Evolutionary conservation across 257 asterid species (phyloP).

Genomic region (Handroanthus guayacan): DNA sequence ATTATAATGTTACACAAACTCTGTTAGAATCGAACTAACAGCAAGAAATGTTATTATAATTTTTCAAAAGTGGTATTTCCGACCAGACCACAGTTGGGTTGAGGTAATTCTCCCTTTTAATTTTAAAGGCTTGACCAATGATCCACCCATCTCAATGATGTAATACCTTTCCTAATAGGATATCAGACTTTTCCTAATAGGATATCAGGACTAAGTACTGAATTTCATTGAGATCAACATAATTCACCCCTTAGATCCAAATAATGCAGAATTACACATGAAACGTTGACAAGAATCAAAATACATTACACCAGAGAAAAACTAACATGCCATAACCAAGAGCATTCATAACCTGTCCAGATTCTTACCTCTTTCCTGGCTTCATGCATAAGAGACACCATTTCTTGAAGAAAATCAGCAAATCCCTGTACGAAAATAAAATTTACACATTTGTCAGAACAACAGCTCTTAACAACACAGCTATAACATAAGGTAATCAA

Average conservation of each 20-base stretch:
- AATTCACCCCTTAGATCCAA: neutral
- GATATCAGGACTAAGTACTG: neutral
- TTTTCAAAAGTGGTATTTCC: no score
- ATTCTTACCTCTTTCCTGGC: slow-evolving; percentile 66
- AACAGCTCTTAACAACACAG: neutral
- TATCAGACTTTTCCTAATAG: no score
- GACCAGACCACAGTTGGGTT: no score
- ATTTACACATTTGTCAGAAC: neutral
- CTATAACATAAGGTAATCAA: neutral
- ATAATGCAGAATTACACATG: no score
- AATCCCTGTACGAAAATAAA: slow-evolving; percentile 56
- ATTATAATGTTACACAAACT: no score
- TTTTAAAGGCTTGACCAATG: neutral
- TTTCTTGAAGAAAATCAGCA: slow-evolving; percentile 78
- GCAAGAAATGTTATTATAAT: no score
- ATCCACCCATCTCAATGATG: neutral
- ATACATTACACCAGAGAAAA: neutral
- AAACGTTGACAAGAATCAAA: neutral
- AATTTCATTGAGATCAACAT: neutral
- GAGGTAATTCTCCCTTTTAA: no score
- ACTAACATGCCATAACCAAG: neutral
- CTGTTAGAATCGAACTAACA: no score
- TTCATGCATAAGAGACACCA: slow-evolving; percentile 70
- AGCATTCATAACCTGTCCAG: neutral
- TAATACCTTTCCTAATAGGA: no score